phyloP scores from a whole-genome alignment of 116 monocot genomes.

The Dioscorea cayenensis region DNA sequence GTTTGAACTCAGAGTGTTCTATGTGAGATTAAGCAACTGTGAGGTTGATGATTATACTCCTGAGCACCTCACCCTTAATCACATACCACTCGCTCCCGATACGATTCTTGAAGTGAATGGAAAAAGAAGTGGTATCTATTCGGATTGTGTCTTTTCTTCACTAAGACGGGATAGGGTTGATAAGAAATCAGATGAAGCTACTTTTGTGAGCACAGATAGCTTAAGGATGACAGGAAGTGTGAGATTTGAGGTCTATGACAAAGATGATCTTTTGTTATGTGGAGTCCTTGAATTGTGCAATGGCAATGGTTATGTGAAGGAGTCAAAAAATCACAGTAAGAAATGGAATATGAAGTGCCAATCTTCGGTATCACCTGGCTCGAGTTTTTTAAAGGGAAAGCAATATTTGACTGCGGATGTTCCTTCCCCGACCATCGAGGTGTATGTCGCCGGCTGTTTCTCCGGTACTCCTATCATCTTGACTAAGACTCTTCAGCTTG shows the following conservation, averaged over 20 bases:
- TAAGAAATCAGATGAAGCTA: slow-evolving; percentile 54
- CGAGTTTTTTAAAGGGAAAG: slow-evolving; percentile 38
- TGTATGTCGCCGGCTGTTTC: slow-evolving; percentile 70
- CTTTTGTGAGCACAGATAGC: slow-evolving; percentile 67
- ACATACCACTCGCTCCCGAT: slow-evolving; percentile 51
- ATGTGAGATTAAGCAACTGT: slow-evolving; percentile 57
- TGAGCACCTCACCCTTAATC: slow-evolving; percentile 48
- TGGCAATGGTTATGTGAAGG: slow-evolving; percentile 22
- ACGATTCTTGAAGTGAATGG: slow-evolving; percentile 67
- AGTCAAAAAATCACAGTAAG: slow-evolving; percentile 16
- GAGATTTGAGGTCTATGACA: slow-evolving; percentile 61
- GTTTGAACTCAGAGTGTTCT: slow-evolving; percentile 73
- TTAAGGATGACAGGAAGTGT: slow-evolving; percentile 58
- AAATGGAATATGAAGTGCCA: slow-evolving; percentile 61
- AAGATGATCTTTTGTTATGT: slow-evolving; percentile 45
- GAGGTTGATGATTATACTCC: slow-evolving; percentile 41
- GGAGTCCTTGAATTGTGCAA: slow-evolving; percentile 45
- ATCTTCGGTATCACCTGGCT: slow-evolving; percentile 11
- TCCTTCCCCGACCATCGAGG: slow-evolving; percentile 42
- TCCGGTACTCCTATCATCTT: slow-evolving; percentile 53
- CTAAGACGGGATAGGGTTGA: slow-evolving; percentile 69
- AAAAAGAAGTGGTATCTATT: slow-evolving; percentile 33
- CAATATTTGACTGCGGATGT: slow-evolving; percentile 13
- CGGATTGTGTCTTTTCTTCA: slow-evolving; percentile 28
- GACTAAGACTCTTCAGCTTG: slow-evolving; percentile 49